Percentiles rank a stretch among this genome's conserved stretches.
Conservation (phyloP, 2,329 filamentous ascomycete species). For the Fusarium sp. region DNA sequence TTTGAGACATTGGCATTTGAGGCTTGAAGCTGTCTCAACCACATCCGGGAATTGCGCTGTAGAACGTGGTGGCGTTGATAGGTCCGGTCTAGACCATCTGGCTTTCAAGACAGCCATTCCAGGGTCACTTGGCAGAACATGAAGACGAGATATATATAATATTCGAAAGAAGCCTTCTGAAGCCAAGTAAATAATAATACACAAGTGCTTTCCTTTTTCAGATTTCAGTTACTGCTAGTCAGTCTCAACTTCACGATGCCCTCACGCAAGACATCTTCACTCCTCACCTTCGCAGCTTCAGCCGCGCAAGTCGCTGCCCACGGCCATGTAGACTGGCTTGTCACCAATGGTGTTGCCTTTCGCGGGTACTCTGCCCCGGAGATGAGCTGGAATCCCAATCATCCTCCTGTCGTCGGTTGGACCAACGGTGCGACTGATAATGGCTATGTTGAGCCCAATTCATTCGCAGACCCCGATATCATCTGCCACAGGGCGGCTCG, state of each 20-base stretch:
- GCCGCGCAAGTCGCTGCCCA: constrained; percentile 20
- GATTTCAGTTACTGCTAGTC: not conserved
- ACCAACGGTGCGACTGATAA: constrained; percentile 52
- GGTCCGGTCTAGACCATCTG: constrained; percentile 17
- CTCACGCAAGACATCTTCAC: not conserved
- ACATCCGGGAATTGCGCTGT: not conserved
- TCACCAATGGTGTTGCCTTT: constrained; percentile 39
- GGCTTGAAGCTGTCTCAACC: not conserved
- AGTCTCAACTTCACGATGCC: constrained; percentile 7
- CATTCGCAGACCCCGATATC: constrained; percentile 56
- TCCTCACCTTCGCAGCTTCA: constrained; percentile 2
- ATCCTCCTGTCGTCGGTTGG: constrained; percentile 41
- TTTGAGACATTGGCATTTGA: constrained; percentile 8
- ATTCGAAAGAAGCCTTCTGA: accelerated
- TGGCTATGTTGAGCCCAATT: constrained; percentile 61
- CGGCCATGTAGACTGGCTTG: constrained; percentile 44
- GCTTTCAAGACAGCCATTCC: constrained; percentile 17
- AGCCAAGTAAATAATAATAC: accelerated
- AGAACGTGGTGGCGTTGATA: constrained; percentile 9
- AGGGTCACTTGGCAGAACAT: constrained; percentile 1
- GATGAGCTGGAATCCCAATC: constrained; percentile 39
- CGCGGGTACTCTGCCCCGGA: constrained; percentile 41
- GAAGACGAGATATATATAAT: constrained; percentile 2
- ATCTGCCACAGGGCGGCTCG: constrained; percentile 58
- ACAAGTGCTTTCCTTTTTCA: too few species aligned